phyloP scores from a whole-genome alignment of 495 filamentous ascomycete species.

The Trichoderma asperelloides region DNA sequence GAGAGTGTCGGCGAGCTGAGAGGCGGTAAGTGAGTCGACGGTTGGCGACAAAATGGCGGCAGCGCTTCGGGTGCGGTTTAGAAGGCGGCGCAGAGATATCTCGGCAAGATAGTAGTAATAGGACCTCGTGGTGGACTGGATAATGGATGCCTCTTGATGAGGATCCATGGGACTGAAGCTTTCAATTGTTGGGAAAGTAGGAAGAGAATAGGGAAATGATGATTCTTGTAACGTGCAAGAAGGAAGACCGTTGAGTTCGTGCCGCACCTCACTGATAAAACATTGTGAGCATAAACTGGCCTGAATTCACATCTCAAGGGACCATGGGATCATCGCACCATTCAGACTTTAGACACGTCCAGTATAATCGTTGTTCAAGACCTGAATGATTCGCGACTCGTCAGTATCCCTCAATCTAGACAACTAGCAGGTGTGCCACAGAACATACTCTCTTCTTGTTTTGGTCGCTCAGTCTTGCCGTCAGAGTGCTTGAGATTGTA shows the following conservation, averaged over 20 bases:
- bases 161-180: background rate
- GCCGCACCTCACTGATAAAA: background rate
- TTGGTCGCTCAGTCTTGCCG: background rate
- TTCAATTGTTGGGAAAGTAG: background rate
- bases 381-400: background rate
- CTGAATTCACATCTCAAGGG: background rate
- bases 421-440: too few relatives aligned
- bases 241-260: constrained; percentile 4
- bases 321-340: background rate
- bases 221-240: constrained; percentile 7
- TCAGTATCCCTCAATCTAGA: too few relatives aligned
- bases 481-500: constrained; percentile 6
- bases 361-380: constrained; percentile 3
- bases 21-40: constrained; percentile 6
- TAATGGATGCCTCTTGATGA: background rate
- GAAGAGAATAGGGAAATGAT: background rate
- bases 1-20: background rate
- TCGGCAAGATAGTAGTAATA: constrained; percentile 10
- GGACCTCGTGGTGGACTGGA: background rate
- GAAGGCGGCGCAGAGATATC: constrained; percentile 7
- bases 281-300: background rate
- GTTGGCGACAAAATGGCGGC: background rate
- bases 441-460: constrained; percentile 1
- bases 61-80: constrained; percentile 5
- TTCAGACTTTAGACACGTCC: constrained; percentile 7